Evolutionary conservation across 257 asterid genomes (phyloP), one percentile per base, ranked within the genome.

Genomic region (Gentiana macrophylla): DNA sequence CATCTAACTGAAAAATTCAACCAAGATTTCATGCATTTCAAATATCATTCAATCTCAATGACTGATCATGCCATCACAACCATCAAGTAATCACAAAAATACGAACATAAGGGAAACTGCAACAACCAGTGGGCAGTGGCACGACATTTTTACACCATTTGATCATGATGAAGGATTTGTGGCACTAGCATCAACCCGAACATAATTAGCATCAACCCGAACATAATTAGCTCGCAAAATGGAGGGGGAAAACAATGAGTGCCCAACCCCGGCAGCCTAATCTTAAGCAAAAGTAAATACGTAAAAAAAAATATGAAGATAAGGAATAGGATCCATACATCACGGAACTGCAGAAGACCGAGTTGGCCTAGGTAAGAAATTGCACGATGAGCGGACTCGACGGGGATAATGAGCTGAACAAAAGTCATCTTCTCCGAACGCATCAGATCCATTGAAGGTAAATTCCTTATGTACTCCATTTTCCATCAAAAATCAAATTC

Each of bases 361-460:
- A 92, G 94, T 52, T 78, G 82, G 51, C 95, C 97, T 55, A 88
- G 94, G 67, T 92, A 92, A 60, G 97, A 78, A 61, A 92, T 64
- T 62, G 97, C 94, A 56, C 89, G 95, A 71, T 88, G 96, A 73
- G 95, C 95, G 12, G 99, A 83, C 69, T 92, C 97, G 59, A 86
- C 87, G 36, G 99, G 99, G 50, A 92, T 80, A 52, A 92, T 92
- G 64, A 92, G 94, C 62, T 88, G 99, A 70, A 81, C 94, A 35
- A 74, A 77, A 60, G 79, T 79, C 99, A 92, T 88, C 86, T 82
- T 79, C 86, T 92, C 97, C 68, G 97, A 89, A 72, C 97, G 95
- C 95, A 89, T 89, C 92, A 89, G 95, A 86, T 89, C 97, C 97
- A 89, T 83, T 62, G 70, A 57, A 15, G 97, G 87, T 72, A 86